phyloP scores from a whole-genome alignment of 1,139 yeast genomes.

The Geotrichum europaeum region DNA sequence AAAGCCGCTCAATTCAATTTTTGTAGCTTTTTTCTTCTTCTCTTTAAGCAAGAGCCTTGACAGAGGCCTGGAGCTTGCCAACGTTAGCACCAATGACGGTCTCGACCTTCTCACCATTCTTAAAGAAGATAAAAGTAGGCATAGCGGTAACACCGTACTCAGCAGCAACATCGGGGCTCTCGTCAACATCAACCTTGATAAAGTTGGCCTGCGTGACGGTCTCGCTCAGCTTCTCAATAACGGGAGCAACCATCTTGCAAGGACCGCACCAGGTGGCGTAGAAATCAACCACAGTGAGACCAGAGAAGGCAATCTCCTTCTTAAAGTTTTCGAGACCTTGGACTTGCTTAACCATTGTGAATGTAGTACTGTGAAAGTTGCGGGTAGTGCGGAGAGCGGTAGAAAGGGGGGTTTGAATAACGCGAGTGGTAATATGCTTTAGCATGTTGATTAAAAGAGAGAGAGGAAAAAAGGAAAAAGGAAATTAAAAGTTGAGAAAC shows the following conservation, averaged over 20 bases:
- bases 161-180: slow-evolving; percentile 57
- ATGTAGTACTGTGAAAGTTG: slow-evolving; percentile 8
- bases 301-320: slow-evolving; percentile 49
- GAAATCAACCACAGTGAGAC: slow-evolving; percentile 72
- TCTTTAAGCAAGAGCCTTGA: slow-evolving; percentile 28
- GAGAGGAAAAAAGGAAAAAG: slow-evolving; percentile 3
- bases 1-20: background rate
- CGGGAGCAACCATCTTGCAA: slow-evolving; percentile 79
- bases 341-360: slow-evolving; percentile 11
- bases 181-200: slow-evolving; percentile 78
- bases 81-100: slow-evolving; percentile 72
- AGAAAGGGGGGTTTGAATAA: background rate
- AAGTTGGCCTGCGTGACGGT: slow-evolving; percentile 47
- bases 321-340: slow-evolving; percentile 48
- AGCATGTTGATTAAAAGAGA: slow-evolving; percentile 1
- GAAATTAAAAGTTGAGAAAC: background rate
- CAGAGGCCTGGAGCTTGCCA: slow-evolving; percentile 28
- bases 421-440: background rate
- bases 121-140: slow-evolving; percentile 80
- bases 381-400: background rate
- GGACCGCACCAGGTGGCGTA: slow-evolving; percentile 95
- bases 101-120: slow-evolving; percentile 56
- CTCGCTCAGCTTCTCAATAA: slow-evolving; percentile 57
- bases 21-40: background rate
- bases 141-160: slow-evolving; percentile 69